Evolutionary conservation across 129 eudicot genomes (phyloP).

Genomic region (Flaveria trinervia): DNA sequence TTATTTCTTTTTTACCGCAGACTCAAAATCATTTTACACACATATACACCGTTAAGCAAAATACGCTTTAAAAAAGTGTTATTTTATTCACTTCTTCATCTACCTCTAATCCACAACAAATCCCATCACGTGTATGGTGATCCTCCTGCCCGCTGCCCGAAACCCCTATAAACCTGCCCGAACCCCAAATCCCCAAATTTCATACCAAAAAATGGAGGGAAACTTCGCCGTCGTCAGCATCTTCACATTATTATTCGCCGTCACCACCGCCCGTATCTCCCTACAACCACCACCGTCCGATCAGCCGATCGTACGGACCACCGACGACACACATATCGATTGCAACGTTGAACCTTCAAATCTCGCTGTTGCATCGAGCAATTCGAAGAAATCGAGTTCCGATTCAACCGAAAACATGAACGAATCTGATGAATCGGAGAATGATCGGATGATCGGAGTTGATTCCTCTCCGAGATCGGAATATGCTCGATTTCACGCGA

Average conservation of each 20-base stretch:
- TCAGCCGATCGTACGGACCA: not conserved
- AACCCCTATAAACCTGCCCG: conserved; percentile 16
- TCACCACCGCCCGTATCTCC: conserved; percentile 36
- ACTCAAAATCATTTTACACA: no score
- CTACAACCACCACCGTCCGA: conserved; percentile 9
- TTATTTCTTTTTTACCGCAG: no score
- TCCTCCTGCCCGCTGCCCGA: conserved; percentile 44
- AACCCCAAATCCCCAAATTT: conserved; percentile 6
- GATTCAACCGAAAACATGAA: not conserved
- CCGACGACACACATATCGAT: not conserved
- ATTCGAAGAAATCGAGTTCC: not conserved
- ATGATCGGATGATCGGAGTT: not conserved
- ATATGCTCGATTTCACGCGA: conserved; percentile 31
- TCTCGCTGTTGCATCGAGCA: not conserved
- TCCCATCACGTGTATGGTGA: conserved; percentile 37
- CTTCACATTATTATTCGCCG: conserved; percentile 35
- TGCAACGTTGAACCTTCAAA: conserved; percentile 12
- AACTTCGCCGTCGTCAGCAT: conserved; percentile 21
- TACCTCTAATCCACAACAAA: not conserved
- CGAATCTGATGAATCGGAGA: no score
- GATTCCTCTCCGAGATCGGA: conserved; percentile 29
- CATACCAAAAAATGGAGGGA: conserved; percentile 29
- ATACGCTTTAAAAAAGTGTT: no score
- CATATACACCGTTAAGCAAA: no score
- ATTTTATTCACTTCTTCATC: no score